phyloP scores from a whole-genome alignment of 1,284 basidiomycete genomes.

The Filobasidium uniguttulatum region DNA sequence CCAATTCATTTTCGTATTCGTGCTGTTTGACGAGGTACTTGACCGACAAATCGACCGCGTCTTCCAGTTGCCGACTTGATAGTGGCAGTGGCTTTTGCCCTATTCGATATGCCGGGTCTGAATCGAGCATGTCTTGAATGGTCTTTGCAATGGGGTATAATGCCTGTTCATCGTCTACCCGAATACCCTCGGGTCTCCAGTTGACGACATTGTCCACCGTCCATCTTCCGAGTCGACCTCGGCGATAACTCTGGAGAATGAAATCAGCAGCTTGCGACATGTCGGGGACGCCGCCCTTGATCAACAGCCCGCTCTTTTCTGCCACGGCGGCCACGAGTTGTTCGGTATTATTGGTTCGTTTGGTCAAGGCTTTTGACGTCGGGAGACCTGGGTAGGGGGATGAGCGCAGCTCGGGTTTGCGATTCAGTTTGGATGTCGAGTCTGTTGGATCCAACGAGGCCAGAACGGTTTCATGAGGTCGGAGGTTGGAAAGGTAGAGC shows the following conservation, averaged over 20 bases:
- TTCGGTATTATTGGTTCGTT: conserved; percentile 48
- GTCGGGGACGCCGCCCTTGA: conserved; percentile 60
- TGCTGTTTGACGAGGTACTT: too few species aligned
- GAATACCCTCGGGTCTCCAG: too few species aligned
- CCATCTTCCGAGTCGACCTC: conserved; percentile 44
- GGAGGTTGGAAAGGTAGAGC: conserved; percentile 68
- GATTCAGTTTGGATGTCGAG: conserved; percentile 12
- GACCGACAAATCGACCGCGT: too few species aligned
- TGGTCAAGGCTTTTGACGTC: conserved; percentile 38
- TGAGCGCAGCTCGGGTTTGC: too few species aligned
- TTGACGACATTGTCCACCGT: conserved; percentile 42
- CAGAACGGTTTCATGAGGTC: conserved; percentile 52
- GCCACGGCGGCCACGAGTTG: conserved; percentile 59
- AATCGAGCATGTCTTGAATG: too few species aligned
- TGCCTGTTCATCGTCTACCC: too few species aligned
- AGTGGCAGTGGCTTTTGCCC: too few species aligned
- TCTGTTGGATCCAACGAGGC: conserved; percentile 5
- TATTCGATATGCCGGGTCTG: too few species aligned
- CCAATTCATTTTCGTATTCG: too few species aligned
- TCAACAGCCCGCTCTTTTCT: conserved; percentile 60
- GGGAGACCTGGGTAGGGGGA: conserved; percentile 31
- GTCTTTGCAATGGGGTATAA: too few species aligned
- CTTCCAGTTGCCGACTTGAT: too few species aligned
- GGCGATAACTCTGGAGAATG: conserved; percentile 74
- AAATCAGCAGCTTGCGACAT: conserved; percentile 55